Conservation (phyloP, 192 early-diverging fungal genomes). For the Backusella circina region DNA sequence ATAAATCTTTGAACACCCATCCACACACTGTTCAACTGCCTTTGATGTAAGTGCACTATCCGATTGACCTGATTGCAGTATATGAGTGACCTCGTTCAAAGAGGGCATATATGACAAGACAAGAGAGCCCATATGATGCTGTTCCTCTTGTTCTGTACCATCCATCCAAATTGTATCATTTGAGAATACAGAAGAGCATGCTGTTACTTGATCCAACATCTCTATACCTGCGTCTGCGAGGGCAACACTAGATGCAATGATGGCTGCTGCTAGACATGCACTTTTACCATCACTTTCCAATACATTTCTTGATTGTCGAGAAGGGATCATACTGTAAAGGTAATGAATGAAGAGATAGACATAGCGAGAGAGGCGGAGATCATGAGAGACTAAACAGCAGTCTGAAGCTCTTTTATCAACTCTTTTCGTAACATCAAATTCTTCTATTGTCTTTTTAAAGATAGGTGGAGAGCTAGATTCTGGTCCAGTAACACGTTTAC, state of each 20-base stretch:
- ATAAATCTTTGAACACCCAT: constrained; percentile 74
- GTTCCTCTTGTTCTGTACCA: constrained; percentile 57
- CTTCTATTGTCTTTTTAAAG: constrained; percentile 37
- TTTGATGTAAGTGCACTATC: constrained; percentile 42
- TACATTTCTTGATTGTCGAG: too few relatives aligned
- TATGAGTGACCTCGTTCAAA: constrained; percentile 73
- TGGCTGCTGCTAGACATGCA: constrained; percentile 60
- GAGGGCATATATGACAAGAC: constrained; percentile 81
- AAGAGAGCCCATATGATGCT: constrained; percentile 51
- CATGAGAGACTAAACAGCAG: constrained; percentile 36
- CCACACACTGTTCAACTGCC: constrained; percentile 72
- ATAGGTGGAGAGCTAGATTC: constrained; percentile 48
- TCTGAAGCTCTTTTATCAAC: constrained; percentile 47
- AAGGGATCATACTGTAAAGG: too few relatives aligned
- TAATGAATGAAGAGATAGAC: too few relatives aligned
- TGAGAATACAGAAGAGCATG: constrained; percentile 53
- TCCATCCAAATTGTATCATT: constrained; percentile 43
- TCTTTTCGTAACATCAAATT: constrained; percentile 27
- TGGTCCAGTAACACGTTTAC: constrained; percentile 51
- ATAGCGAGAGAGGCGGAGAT: constrained; percentile 46
- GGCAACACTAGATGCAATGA: constrained; percentile 63
- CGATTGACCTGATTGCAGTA: constrained; percentile 68
- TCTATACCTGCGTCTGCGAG: constrained; percentile 85
- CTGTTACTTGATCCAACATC: constrained; percentile 79
- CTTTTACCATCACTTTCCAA: constrained; percentile 66